Conservation (phyloP, 768 basidiomycete species). For the Hygrocybe coccinea region DNA sequence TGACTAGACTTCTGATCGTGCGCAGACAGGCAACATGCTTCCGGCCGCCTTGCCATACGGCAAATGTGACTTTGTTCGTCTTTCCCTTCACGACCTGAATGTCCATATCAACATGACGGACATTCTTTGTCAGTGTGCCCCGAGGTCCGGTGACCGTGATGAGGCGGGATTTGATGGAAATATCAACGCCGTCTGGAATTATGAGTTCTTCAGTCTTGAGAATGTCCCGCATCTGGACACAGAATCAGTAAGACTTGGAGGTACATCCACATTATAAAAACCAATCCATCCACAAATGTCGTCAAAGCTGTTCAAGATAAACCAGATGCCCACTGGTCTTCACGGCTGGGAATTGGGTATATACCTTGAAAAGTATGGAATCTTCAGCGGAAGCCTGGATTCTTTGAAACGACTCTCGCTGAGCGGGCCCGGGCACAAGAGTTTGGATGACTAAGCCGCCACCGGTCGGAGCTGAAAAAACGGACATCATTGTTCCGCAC, state of each 20-base stretch:
- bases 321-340: conserved; percentile 10
- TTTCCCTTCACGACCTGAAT: conserved; percentile 79
- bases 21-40: conserved; percentile 98
- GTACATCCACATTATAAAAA: conserved; percentile 29
- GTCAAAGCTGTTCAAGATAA: conserved; percentile 19
- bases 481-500: conserved; percentile 18
- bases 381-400: neutral
- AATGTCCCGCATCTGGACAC: conserved; percentile 80
- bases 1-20: conserved; percentile 91
- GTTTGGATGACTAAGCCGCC: conserved; percentile 9
- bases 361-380: conserved; percentile 8
- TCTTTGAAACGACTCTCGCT: conserved; percentile 7
- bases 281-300: conserved; percentile 34
- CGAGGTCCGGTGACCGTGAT: conserved; percentile 91
- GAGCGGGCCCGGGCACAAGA: conserved; percentile 7
- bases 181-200: conserved; percentile 79
- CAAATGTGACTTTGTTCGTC: conserved; percentile 75
- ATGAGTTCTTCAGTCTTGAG: conserved; percentile 90
- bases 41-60: conserved; percentile 96
- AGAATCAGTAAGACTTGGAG: conserved; percentile 26
- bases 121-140: conserved; percentile 86
- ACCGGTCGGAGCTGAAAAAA: conserved; percentile 31
- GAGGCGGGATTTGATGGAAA: conserved; percentile 84
- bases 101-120: conserved; percentile 93
- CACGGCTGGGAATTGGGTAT: conserved; percentile 8